phyloP scores from a whole-genome alignment of 257 asterid genomes.

The Mentha longifolia region DNA sequence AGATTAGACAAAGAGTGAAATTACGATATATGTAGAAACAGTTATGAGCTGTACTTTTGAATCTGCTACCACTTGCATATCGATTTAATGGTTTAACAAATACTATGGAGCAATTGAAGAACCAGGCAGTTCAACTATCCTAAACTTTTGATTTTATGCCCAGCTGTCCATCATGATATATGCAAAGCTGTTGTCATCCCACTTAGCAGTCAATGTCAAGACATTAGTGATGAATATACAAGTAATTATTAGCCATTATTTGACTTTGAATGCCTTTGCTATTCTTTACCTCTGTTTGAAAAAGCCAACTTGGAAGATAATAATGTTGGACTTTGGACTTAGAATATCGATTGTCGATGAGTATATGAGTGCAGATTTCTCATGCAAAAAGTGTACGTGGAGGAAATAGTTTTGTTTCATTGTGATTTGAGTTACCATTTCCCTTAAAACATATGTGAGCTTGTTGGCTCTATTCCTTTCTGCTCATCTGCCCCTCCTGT shows the following conservation, averaged over 20 bases:
- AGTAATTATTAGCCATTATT: neutral
- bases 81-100: slow-evolving; percentile 5
- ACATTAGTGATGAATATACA: neutral
- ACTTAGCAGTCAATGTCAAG: neutral
- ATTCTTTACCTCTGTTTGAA: neutral
- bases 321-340: neutral
- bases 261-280: neutral
- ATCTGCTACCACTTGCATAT: neutral
- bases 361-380: neutral
- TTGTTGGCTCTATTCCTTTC: neutral
- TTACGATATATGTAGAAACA: slow-evolving; percentile 11
- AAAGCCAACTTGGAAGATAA: slow-evolving; percentile 3
- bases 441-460: neutral
- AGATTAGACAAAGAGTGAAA: neutral
- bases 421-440: neutral
- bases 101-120: neutral
- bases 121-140: neutral
- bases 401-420: slow-evolving; percentile 3
- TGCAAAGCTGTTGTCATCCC: neutral
- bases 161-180: neutral
- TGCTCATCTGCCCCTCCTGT: slow-evolving; percentile 17
- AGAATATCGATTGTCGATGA: neutral
- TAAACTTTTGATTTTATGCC: neutral
- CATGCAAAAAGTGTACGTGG: neutral
- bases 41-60: slow-evolving; percentile 7